Conservation (phyloP, 148 eudicot species). For the Polygonum maritimum region DNA sequence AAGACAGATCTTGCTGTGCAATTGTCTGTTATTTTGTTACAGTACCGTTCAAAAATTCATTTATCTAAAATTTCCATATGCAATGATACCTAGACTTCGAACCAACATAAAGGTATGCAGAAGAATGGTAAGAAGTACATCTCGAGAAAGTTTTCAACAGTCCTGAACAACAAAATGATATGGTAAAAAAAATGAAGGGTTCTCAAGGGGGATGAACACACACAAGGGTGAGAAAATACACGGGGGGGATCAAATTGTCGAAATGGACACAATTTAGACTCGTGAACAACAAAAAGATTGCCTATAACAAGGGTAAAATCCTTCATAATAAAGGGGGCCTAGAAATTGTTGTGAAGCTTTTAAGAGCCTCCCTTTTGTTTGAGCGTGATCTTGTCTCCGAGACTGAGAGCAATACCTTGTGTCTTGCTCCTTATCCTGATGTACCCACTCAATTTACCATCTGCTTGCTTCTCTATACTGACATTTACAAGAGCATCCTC, state of each 20-base stretch:
- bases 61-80: background rate
- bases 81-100: background rate
- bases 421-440: slow-evolving; percentile 93
- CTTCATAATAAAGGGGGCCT: background rate
- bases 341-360: background rate
- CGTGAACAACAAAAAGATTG: background rate
- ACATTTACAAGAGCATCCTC: slow-evolving; percentile 93
- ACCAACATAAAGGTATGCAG: background rate
- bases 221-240: background rate
- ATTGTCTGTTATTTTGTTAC: too few species aligned
- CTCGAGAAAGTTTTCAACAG: background rate
- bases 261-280: background rate
- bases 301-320: background rate
- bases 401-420: slow-evolving; percentile 89
- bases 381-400: slow-evolving; percentile 93
- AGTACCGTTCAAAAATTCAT: background rate
- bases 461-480: slow-evolving; percentile 78
- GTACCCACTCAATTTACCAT: slow-evolving; percentile 83
- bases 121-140: background rate
- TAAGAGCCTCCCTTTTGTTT: slow-evolving; percentile 73
- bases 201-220: background rate
- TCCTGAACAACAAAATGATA: background rate
- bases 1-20: too few species aligned
- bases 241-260: background rate
- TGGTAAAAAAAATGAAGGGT: background rate